These are phyloP conservation scores for Citrus unshiu DNA, from an alignment of 345 rosid genomes.

Conservation along the genomic window DNA sequence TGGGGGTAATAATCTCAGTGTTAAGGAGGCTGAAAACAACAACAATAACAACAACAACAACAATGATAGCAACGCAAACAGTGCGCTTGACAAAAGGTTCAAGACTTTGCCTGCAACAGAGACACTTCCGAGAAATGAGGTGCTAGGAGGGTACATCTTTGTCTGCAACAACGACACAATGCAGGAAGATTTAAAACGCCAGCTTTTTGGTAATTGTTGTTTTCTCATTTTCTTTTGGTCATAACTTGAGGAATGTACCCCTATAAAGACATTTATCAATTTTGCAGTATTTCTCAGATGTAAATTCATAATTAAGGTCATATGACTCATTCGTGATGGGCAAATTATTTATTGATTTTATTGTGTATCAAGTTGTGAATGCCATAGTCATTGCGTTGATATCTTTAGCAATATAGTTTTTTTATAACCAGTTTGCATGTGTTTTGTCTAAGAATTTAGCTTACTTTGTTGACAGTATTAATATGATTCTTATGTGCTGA, in stretches of 20 bases:
- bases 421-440: not conserved
- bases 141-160: constrained; percentile 97
- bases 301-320: not conserved
- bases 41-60: constrained; percentile 30
- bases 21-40: constrained; percentile 47
- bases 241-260: not conserved
- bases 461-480: not conserved
- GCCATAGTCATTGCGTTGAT: not conserved
- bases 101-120: constrained; percentile 94
- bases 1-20: constrained; percentile 45
- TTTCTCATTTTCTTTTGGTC: not conserved
- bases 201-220: constrained; percentile 69
- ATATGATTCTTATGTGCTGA: not conserved
- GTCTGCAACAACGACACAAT: constrained; percentile 98
- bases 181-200: constrained; percentile 96
- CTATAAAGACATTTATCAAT: not conserved
- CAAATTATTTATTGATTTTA: not conserved
- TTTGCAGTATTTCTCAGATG: not conserved
- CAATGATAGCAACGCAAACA: constrained; percentile 30
- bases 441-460: not conserved
- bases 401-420: not conserved
- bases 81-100: constrained; percentile 64
- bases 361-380: not conserved
- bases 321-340: not conserved
- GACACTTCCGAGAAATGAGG: constrained; percentile 91